These are phyloP conservation scores for Chalara sp. DNA, from an alignment of 2,329 filamentous ascomycete species.

Conservation along the genomic window DNA sequence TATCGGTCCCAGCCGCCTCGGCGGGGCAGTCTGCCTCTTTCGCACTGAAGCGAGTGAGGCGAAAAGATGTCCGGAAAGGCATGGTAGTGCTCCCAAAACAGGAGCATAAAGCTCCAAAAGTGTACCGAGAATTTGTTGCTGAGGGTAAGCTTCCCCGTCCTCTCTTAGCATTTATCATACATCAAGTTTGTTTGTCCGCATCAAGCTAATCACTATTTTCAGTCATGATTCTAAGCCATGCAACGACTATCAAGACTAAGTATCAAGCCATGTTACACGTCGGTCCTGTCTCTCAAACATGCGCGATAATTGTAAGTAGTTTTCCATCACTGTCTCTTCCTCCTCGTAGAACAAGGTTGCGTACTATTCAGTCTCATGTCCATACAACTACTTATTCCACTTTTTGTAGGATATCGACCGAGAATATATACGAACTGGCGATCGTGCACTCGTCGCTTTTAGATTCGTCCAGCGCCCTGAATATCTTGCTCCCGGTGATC, in stretches of 20 bases:
- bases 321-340: too few species aligned
- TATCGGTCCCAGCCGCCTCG: slow-evolving; percentile 77
- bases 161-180: background rate
- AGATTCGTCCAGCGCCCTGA: slow-evolving; percentile 91
- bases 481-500: slow-evolving; percentile 81
- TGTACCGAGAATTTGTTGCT: slow-evolving; percentile 70
- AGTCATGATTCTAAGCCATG: slow-evolving; percentile 91
- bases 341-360: too few species aligned
- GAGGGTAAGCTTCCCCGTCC: slow-evolving; percentile 47
- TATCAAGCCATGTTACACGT: slow-evolving; percentile 99
- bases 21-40: slow-evolving; percentile 93
- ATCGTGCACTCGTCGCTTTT: slow-evolving; percentile 91
- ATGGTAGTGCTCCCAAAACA: slow-evolving; percentile 92
- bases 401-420: slow-evolving; percentile 68
- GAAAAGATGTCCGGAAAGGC: slow-evolving; percentile 92
- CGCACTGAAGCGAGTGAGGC: slow-evolving; percentile 76
- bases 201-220: slow-evolving; percentile 1
- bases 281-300: slow-evolving; percentile 90
- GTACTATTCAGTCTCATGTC: too few species aligned
- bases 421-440: slow-evolving; percentile 89
- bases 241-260: slow-evolving; percentile 92
- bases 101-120: slow-evolving; percentile 64
- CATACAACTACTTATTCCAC: background rate
- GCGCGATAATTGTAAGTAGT: slow-evolving; percentile 64
- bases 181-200: background rate